A percentile compares a stretch with the other conserved stretches of the same genome.
Conservation (phyloP, 2,329 filamentous ascomycete species). For the Sphaerulina populicola region DNA sequence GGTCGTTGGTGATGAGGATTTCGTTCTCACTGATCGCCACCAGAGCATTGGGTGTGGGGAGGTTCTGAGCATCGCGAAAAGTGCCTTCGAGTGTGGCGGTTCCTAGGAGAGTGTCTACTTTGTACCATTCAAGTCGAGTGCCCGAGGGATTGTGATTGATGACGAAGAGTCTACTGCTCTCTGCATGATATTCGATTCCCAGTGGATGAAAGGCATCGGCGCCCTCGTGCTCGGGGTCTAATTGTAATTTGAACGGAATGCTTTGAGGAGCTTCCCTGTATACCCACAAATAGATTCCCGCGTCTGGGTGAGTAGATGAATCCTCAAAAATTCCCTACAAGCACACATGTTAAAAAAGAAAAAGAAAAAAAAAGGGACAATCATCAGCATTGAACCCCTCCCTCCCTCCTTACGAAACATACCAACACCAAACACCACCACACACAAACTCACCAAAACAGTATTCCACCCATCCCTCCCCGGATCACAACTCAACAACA, state of each 20-base stretch:
- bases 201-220: slow-evolving; percentile 37
- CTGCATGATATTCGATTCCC: slow-evolving; percentile 34
- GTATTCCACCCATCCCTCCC: slow-evolving; percentile 41
- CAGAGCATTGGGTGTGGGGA: slow-evolving; percentile 36
- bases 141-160: slow-evolving; percentile 35
- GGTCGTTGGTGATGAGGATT: slow-evolving; percentile 39
- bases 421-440: too few relatives aligned
- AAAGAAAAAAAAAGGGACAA: not conserved
- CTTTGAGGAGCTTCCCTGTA: slow-evolving; percentile 28
- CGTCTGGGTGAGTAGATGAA: slow-evolving; percentile 18
- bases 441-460: slow-evolving; percentile 38
- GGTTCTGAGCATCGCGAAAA: slow-evolving; percentile 28
- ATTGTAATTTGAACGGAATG: slow-evolving; percentile 24
- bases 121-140: slow-evolving; percentile 34
- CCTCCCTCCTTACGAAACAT: too few relatives aligned
- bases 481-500: slow-evolving; percentile 39
- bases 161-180: slow-evolving; percentile 34
- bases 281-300: slow-evolving; percentile 36
- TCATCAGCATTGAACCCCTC: too few relatives aligned
- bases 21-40: slow-evolving; percentile 29
- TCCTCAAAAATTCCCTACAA: slow-evolving; percentile 27
- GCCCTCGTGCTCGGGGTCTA: slow-evolving; percentile 19
- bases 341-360: not conserved
- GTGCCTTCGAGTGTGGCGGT: slow-evolving; percentile 29
- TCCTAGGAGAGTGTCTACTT: slow-evolving; percentile 19